phyloP scores from a whole-genome alignment of 2,329 filamentous ascomycete species.

The Periglandula ipomoeae region DNA sequence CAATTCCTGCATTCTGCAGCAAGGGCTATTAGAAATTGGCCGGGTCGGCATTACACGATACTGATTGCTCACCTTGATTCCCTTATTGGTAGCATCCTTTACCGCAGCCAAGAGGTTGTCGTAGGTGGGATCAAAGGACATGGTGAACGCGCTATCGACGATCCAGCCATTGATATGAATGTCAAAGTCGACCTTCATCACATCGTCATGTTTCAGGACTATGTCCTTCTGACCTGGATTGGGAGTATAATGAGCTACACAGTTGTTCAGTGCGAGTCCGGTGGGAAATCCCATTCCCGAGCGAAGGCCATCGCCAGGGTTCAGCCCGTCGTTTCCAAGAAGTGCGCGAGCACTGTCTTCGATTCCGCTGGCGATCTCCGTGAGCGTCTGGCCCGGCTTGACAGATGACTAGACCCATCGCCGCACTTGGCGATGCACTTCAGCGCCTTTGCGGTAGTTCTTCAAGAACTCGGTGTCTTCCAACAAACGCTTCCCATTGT shows the following conservation, averaged over 20 bases:
- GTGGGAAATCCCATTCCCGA: slow-evolving; percentile 78
- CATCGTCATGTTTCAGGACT: slow-evolving; percentile 57
- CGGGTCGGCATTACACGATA: accelerated
- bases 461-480: slow-evolving; percentile 50
- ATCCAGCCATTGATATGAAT: slow-evolving; percentile 70
- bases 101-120: slow-evolving; percentile 64
- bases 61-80: slow-evolving; percentile 45
- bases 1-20: slow-evolving; percentile 57
- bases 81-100: slow-evolving; percentile 70
- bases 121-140: slow-evolving; percentile 63
- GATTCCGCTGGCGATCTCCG: slow-evolving; percentile 71
- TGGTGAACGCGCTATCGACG: slow-evolving; percentile 68
- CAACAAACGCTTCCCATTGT: slow-evolving; percentile 15
- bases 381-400: slow-evolving; percentile 67
- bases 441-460: slow-evolving; percentile 70
- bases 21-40: not conserved
- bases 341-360: slow-evolving; percentile 69
- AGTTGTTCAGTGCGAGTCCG: slow-evolving; percentile 70
- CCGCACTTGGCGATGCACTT: slow-evolving; percentile 72
- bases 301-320: slow-evolving; percentile 64
- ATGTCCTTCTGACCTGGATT: slow-evolving; percentile 68
- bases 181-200: slow-evolving; percentile 71
- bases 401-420: slow-evolving; percentile 70
- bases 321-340: slow-evolving; percentile 62
- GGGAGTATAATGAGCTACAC: slow-evolving; percentile 73